A percentile compares a stretch with the other conserved stretches of the same genome.
Evolutionary conservation across 805 yeast genomes (phyloP).

Genomic region (Candida awuae): DNA sequence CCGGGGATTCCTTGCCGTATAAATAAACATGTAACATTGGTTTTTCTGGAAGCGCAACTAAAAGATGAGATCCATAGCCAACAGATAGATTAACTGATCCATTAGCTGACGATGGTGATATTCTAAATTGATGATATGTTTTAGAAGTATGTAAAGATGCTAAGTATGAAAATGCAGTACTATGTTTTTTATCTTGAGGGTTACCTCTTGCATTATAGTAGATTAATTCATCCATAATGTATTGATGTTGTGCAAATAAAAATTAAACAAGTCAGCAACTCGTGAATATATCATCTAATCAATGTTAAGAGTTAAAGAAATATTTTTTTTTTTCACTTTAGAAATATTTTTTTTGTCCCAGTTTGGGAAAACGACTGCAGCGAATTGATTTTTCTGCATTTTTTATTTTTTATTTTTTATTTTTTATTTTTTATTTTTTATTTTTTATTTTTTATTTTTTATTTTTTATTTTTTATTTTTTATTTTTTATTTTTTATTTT

Average conservation of each 20-base stretch:
- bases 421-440: too few relatives aligned
- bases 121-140: conserved; percentile 43
- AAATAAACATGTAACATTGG: conserved; percentile 70
- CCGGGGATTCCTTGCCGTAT: conserved; percentile 61
- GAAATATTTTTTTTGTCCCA: too few relatives aligned
- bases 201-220: conserved; percentile 41
- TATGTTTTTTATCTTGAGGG: conserved; percentile 31
- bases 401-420: too few relatives aligned
- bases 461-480: too few relatives aligned
- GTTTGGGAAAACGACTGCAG: too few relatives aligned
- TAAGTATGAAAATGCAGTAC: conserved; percentile 31
- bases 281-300: too few relatives aligned
- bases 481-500: too few relatives aligned
- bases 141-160: conserved; percentile 41
- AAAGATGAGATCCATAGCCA: conserved; percentile 42
- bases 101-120: conserved; percentile 39
- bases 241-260: background rate
- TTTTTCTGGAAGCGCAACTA: conserved; percentile 60
- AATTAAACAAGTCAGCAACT: too few relatives aligned
- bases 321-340: too few relatives aligned
- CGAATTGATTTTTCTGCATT: too few relatives aligned
- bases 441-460: too few relatives aligned
- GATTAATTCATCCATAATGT: conserved; percentile 42
- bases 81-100: conserved; percentile 42
- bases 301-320: too few relatives aligned